Evolutionary conservation across 495 filamentous ascomycete genomes (phyloP), one percentile per base, ranked within the genome.

Genomic region (Penicillium macrosclerotiorum): DNA sequence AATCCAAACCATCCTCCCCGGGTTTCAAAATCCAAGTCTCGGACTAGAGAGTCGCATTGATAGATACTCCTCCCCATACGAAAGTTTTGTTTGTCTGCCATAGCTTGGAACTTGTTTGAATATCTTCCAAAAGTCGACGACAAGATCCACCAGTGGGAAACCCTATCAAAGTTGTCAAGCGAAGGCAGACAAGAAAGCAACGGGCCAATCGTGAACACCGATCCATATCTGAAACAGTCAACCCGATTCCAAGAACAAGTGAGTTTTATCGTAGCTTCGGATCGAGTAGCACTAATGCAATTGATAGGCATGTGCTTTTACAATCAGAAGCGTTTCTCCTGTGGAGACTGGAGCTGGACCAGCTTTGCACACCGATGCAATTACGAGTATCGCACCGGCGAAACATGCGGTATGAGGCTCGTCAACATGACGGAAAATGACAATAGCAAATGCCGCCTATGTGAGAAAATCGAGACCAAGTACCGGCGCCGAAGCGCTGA

Each of bases 391-490:
- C 89, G 94, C 57, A 96, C 86, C 37, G 93, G 93, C 62, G 93
- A 98, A 78, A 97, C 93, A 31, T 98, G 93, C 71, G 93, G 93
- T 57, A 90, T 96, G 76, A 93, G 86, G 74, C 82, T 96, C 61
- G 84, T 96, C 63, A 68, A 73, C 81, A 81, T 72, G 65, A 83
- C 71, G 81, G 88, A 64, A 59, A 78, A 52, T 65, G 78, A 60
- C 57, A 53, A 52, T 50, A 54, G 72, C 37, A 80, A 82, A 54
- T 96, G 91, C 73, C 85, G 84, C 55, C 76, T 89, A 51, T 98
- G 93, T 79, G 86, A 92, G 55, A 90, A 93, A 71, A 86, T 95
- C 60, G 83, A 89, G 54, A 92, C 89, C 65, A 96, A 95, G 68
- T 66, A 76, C 59, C 81, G 90, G 37, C 85, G 90, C 51, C 79